phyloP scores from a whole-genome alignment of 108 stramenopile genomes.

The Ochromonas danica region DNA sequence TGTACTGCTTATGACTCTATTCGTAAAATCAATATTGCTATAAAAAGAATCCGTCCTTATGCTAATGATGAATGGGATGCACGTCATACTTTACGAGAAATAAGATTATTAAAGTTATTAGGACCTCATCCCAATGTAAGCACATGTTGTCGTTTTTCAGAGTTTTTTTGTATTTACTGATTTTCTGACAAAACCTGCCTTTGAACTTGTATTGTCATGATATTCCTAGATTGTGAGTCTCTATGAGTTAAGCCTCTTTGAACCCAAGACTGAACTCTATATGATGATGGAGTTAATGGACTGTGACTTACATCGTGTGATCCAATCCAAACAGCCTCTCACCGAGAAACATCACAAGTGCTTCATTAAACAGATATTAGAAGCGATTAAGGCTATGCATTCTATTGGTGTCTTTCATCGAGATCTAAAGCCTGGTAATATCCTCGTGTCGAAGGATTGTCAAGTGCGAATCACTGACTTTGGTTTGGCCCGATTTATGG shows the following conservation, averaged over 20 bases:
- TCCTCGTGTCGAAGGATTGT: conserved; percentile 42
- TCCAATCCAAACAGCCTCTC: conserved; percentile 39
- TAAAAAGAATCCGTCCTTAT: conserved; percentile 31
- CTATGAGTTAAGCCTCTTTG: conserved; percentile 11
- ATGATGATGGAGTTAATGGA: conserved; percentile 53
- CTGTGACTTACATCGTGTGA: conserved; percentile 63
- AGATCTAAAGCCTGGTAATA: conserved; percentile 36
- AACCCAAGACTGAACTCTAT: conserved; percentile 39
- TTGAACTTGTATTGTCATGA: not conserved
- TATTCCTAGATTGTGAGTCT: conserved; percentile 9
- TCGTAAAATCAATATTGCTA: conserved; percentile 9
- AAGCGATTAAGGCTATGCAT: conserved; percentile 40
- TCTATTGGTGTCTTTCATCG: conserved; percentile 37
- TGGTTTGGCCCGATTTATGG: conserved; percentile 54
- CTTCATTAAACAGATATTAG: conserved; percentile 47
- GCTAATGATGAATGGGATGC: conserved; percentile 35
- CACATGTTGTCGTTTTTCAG: not conserved
- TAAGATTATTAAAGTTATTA: conserved; percentile 24
- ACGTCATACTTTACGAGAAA: conserved; percentile 29
- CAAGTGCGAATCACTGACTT: conserved; percentile 54
- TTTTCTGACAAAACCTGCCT: no score
- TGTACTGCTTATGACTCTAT: conserved; percentile 21
- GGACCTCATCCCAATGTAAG: conserved; percentile 37
- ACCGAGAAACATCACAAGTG: conserved; percentile 45
- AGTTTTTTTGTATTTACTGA: not conserved